Evolutionary conservation across 2,329 filamentous ascomycete genomes (phyloP).

Genomic region (Teratosphaeria pseudoeucalypti): DNA sequence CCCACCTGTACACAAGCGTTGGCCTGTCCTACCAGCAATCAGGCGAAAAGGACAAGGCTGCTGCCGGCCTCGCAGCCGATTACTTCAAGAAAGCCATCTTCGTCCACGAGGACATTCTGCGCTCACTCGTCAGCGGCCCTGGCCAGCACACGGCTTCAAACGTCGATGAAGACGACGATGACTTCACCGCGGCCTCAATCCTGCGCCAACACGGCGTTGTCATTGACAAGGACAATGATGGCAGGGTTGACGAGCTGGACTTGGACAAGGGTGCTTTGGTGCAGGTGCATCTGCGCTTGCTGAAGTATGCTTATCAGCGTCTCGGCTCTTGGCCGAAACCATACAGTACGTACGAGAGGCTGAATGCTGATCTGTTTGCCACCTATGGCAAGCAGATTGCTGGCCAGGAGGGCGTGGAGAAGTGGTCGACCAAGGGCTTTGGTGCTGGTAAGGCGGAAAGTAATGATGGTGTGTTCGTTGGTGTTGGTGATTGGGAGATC

Average conservation of each 20-base stretch:
- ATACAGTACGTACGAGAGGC: slow-evolving; percentile 37
- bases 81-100: slow-evolving; percentile 32
- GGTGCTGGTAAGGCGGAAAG: slow-evolving; percentile 38
- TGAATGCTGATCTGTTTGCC: slow-evolving; percentile 37
- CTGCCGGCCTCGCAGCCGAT: slow-evolving; percentile 23
- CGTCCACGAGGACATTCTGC: slow-evolving; percentile 23
- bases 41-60: slow-evolving; percentile 26
- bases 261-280: slow-evolving; percentile 21
- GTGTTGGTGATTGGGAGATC: slow-evolving; percentile 21
- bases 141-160: slow-evolving; percentile 6
- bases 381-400: slow-evolving; percentile 32
- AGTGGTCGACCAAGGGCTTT: slow-evolving; percentile 38
- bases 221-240: slow-evolving; percentile 17
- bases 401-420: slow-evolving; percentile 30
- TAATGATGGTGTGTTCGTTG: slow-evolving; percentile 26
- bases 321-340: slow-evolving; percentile 38
- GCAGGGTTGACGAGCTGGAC: slow-evolving; percentile 11
- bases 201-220: slow-evolving; percentile 27
- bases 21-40: slow-evolving; percentile 30
- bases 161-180: slow-evolving; percentile 24
- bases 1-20: slow-evolving; percentile 38
- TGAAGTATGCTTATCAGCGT: slow-evolving; percentile 33
- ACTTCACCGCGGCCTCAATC: slow-evolving; percentile 28
- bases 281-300: slow-evolving; percentile 27
- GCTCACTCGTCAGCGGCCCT: slow-evolving; percentile 17